phyloP scores from a whole-genome alignment of 1,284 basidiomycete genomes.

The Ceratobasidium theobromae region DNA sequence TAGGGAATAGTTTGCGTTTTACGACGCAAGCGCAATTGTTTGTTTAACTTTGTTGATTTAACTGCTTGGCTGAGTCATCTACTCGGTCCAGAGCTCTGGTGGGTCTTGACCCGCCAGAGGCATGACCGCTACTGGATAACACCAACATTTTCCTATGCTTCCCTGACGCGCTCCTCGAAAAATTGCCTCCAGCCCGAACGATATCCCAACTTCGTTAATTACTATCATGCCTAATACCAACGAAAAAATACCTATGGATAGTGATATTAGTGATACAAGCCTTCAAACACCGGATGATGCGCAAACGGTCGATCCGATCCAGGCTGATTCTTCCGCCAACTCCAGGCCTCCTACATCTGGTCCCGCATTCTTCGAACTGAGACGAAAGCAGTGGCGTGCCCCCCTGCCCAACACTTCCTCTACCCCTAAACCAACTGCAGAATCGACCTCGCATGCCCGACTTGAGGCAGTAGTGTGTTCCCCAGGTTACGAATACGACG shows the following conservation, averaged over 20 bases:
- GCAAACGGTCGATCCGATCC: not conserved
- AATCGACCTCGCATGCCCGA: constrained; percentile 25
- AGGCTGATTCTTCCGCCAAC: not conserved
- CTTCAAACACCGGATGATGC: not conserved
- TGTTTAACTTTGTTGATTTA: no score
- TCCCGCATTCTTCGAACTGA: constrained; percentile 21
- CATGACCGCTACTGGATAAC: not conserved
- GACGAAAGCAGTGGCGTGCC: constrained; percentile 12
- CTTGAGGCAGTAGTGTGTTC: constrained; percentile 30
- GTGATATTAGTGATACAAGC: constrained; percentile 1
- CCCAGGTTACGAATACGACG: constrained; percentile 35
- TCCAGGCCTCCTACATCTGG: constrained; percentile 14
- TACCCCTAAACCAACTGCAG: not conserved
- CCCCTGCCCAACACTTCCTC: constrained; percentile 2
- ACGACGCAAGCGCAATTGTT: no score
- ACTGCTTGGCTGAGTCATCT: no score
- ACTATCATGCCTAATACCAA: constrained; percentile 6
- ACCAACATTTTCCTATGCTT: no score
- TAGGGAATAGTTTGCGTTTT: no score
- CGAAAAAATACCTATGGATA: constrained; percentile 9
- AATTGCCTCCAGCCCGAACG: no score
- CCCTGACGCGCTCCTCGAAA: no score
- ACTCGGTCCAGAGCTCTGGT: no score
- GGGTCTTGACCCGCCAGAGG: no score
- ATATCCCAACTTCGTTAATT: no score